Conservation (phyloP, 768 basidiomycete species). For the Pisolithus orientalis region DNA sequence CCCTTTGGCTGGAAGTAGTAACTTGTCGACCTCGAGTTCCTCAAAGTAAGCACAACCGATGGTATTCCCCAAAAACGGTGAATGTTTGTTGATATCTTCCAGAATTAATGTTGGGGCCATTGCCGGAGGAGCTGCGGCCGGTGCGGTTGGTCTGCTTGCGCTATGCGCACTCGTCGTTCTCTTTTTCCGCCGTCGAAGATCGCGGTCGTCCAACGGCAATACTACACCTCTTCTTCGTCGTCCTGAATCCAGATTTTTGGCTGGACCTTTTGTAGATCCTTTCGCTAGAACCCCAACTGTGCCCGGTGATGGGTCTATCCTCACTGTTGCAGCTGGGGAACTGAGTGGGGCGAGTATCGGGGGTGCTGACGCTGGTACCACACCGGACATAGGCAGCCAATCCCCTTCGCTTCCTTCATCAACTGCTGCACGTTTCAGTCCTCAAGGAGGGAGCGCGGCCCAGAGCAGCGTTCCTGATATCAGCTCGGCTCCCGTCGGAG, state of each 20-base stretch:
- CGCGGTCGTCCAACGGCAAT: conserved; percentile 2
- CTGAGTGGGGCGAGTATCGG: background rate
- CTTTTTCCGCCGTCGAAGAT: conserved; percentile 6
- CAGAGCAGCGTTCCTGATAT: background rate
- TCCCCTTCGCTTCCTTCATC: background rate
- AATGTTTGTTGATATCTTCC: background rate
- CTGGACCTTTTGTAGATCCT: background rate
- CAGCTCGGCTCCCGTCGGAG: background rate
- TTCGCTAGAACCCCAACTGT: background rate
- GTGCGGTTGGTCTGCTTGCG: conserved; percentile 11
- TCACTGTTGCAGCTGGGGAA: background rate
- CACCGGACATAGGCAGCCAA: no score
- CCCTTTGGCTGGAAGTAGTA: conserved; percentile 6
- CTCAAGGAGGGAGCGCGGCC: background rate
- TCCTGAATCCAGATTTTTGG: conserved; percentile 5
- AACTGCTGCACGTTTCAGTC: background rate
- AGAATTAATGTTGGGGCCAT: conserved; percentile 13
- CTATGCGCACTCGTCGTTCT: conserved; percentile 8
- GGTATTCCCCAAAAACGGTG: background rate
- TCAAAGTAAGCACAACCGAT: conserved; percentile 7
- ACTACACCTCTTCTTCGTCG: conserved; percentile 5
- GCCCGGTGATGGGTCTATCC: background rate
- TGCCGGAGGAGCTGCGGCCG: conserved; percentile 14
- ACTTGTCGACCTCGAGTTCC: background rate
- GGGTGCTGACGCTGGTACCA: background rate